Evolutionary conservation across 257 asterid species (phyloP), one percentile per base, ranked within the genome.

Genomic region (Echium plantagineum): DNA sequence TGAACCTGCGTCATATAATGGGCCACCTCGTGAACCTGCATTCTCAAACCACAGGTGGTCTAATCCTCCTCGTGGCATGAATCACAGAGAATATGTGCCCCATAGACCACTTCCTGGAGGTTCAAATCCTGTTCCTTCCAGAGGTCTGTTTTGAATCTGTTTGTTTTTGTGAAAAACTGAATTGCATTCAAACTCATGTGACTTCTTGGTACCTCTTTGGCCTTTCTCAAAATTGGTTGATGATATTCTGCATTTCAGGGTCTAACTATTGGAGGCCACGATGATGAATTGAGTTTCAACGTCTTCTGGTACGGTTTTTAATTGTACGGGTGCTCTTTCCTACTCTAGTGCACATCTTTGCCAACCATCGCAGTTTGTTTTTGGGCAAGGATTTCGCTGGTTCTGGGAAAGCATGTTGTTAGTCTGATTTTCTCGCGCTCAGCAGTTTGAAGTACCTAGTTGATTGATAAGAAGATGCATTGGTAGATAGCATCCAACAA

Each of bases 231-330:
- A n/a, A n/a, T n/a, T n/a, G n/a, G n/a, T n/a, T n/a, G n/a, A n/a
- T n/a, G n/a, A n/a, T n/a, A 52, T 18, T 20, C 60, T 61, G 57
- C 60, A 24, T 73, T 74, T 69, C 86, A 88, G 96, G 93, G 67
- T 87, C 89, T 21, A 82, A 74, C 66, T 81, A 57, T 61, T 88
- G 94, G 94, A 78, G 90, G 64, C 94, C 96, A 46, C 77, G 86
- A 70, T 87, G 77, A 83, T 21, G 3, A 5, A 21, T 21, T 55
- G 59, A 55, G 59, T 16, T 55, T 15, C 3, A 30, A 55, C 32
- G 26, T 24, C 26, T 55, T 9, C 59, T 21, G 59, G 59, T 21
- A 55, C 15, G 6, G 8, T 16, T 17, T 52, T n/a, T n/a, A n/a
- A n/a, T n/a, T n/a, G n/a, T 55, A 4, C 20, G 3, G 5, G 20